These are phyloP conservation scores for Saksenaea vasiformis DNA, from an alignment of 371 early-diverging fungal species.

Conservation along the genomic window DNA sequence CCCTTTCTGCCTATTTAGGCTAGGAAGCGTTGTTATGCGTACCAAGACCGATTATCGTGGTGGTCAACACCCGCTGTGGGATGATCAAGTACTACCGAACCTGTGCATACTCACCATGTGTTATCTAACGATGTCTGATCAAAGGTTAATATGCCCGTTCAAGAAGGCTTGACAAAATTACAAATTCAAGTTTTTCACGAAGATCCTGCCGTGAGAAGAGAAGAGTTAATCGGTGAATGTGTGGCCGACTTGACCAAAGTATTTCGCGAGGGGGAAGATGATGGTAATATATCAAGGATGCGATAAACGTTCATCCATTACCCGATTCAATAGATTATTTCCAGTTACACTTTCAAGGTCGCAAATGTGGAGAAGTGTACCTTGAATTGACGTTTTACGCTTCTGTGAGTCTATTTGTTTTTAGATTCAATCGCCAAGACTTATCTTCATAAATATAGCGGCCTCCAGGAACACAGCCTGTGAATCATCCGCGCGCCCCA, in stretches of 20 bases:
- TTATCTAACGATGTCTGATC: background rate
- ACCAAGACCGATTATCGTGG: slow-evolving; percentile 52
- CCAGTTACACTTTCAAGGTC: background rate
- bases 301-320: background rate
- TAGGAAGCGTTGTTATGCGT: slow-evolving; percentile 36
- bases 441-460: background rate
- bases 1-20: slow-evolving; percentile 44
- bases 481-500: background rate
- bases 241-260: background rate
- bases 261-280: background rate
- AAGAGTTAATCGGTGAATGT: background rate
- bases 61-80: slow-evolving; percentile 54
- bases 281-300: background rate
- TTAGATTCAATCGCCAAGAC: background rate
- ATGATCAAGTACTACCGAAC: slow-evolving; percentile 47
- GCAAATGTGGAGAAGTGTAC: background rate
- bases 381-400: background rate
- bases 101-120: background rate
- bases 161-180: slow-evolving; percentile 37
- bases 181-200: slow-evolving; percentile 39
- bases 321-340: background rate
- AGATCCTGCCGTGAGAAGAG: slow-evolving; percentile 8
- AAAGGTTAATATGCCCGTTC: slow-evolving; percentile 47
- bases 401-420: background rate
- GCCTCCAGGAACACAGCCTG: background rate